Evolutionary conservation across 352 stramenopile genomes (phyloP), one percentile per base, ranked within the genome.

Genomic region (Phytophthora pluvialis): DNA sequence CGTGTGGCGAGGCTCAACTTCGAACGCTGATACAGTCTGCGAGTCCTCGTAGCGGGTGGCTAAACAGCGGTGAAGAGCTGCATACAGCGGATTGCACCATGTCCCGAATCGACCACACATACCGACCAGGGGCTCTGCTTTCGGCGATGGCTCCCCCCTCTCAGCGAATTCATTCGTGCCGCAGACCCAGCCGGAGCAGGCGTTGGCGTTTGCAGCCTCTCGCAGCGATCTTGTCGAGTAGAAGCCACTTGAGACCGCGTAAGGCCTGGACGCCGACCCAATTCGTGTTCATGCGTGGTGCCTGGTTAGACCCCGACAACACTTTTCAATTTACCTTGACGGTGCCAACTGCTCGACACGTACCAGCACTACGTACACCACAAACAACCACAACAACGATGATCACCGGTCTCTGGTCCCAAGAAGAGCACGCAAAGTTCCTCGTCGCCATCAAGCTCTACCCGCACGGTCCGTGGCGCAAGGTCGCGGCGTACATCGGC

Each of bases 351-450:
- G 47, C 49, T 53, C 32, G 42, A 55, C 18, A 70, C 62, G 63
- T 76, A 76, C 46, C 39, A 64, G 36, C 43, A 40, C 57, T 69
- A 70, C 64, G 59, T 73, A 73, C 57, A 64, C 40, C 16, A 26
- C 11, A n/a, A n/a, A n/a, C n/a, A n/a, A n/a, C n/a, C n/a, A n/a
- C 25, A 50, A 16, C 47, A 39, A 53, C 26, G 5, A 76, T 76
- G 68, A 39, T 60, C 28, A 76, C 58, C 36, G 72, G 72, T 57
- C 64, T 78, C 21, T 89, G 82, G 82, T 83, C 78, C 10, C 65
- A 78, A 54, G 74, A 86, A 38, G 81, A 90, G 60, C 81, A 89
- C 63, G 64, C 72, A 42, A 85, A 78, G 40, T 90, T 89, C 61
- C 75, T 90, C 25, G 40, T 77, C 9, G 80, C 69, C 31, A 69